Conservation (phyloP, 352 stramenopile genomes). For the Phytophthora vignae region DNA sequence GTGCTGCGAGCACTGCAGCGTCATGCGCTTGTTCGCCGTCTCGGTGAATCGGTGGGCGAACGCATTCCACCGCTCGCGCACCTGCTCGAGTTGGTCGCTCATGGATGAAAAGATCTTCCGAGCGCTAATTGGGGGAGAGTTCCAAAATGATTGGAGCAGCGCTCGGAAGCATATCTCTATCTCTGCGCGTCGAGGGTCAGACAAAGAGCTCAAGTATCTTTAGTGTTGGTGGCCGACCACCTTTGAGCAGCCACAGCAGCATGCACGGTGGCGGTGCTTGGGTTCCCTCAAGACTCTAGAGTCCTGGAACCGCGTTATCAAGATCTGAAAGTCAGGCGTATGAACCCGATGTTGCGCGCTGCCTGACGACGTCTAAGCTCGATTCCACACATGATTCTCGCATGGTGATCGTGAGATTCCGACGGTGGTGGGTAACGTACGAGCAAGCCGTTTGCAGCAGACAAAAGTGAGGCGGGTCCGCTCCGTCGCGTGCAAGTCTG, state of each 20-base stretch:
- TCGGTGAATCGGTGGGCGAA: constrained; percentile 52
- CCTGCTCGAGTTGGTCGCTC: constrained; percentile 13
- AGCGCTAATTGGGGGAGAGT: background rate
- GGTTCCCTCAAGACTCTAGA: no score
- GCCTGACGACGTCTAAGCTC: no score
- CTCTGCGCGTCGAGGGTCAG: background rate
- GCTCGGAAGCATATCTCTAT: background rate
- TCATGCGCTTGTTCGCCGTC: constrained; percentile 59
- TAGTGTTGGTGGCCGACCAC: no score
- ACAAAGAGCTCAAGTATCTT: background rate
- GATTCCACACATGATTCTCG: background rate
- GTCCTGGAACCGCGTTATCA: no score
- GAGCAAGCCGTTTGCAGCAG: background rate
- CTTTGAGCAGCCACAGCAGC: no score
- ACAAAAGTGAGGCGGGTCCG: constrained; percentile 1
- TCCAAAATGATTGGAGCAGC: constrained; percentile 4
- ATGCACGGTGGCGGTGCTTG: no score
- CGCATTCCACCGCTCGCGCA: constrained; percentile 44
- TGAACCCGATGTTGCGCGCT: no score
- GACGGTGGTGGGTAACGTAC: background rate
- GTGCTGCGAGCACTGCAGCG: constrained; percentile 51
- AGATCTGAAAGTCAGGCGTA: background rate
- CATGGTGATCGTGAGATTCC: background rate
- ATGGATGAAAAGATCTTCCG: background rate
- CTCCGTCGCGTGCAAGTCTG: background rate